A percentile compares a stretch with the other conserved stretches of the same genome.
phyloP scores from a whole-genome alignment of 495 filamentous ascomycete species.

The Penicillium arizonense region DNA sequence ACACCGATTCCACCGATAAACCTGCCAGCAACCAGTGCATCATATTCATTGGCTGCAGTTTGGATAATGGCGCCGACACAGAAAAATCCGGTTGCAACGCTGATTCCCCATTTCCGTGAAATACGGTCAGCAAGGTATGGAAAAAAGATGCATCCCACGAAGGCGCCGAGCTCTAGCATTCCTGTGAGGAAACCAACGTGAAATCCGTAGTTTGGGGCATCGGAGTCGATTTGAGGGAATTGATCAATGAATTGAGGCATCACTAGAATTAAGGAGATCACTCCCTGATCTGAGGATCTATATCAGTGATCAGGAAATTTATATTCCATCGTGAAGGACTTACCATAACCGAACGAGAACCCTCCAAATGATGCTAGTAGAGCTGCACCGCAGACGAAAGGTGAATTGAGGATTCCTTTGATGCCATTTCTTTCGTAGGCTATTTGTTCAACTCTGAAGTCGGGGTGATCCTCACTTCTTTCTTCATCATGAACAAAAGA shows the following conservation, averaged over 20 bases:
- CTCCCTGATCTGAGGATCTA: slow-evolving; percentile 18
- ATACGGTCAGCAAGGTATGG: slow-evolving; percentile 23
- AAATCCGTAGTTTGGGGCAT: slow-evolving; percentile 16
- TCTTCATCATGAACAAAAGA: slow-evolving; percentile 4
- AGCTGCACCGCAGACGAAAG: slow-evolving; percentile 20
- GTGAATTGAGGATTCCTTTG: slow-evolving; percentile 8
- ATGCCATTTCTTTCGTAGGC: slow-evolving; percentile 11
- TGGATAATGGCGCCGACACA: slow-evolving; percentile 28
- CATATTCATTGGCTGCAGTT: slow-evolving; percentile 25
- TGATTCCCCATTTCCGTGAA: slow-evolving; percentile 29
- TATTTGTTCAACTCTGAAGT: not conserved
- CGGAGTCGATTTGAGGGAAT: slow-evolving; percentile 16
- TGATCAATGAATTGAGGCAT: slow-evolving; percentile 24
- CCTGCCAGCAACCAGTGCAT: slow-evolving; percentile 19
- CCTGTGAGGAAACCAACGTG: slow-evolving; percentile 18
- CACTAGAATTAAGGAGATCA: slow-evolving; percentile 23
- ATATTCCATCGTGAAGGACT: not conserved
- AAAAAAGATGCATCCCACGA: slow-evolving; percentile 26
- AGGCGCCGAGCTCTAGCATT: slow-evolving; percentile 25
- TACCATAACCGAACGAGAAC: slow-evolving; percentile 23
- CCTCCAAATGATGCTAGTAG: slow-evolving; percentile 19
- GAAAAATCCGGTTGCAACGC: slow-evolving; percentile 19
- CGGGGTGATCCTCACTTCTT: not conserved
- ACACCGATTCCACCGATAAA: slow-evolving; percentile 32
- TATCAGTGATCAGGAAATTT: not conserved